A percentile compares a stretch with the other conserved stretches of the same genome.
Evolutionary conservation across 2,329 filamentous ascomycete species (phyloP).

Genomic region (Pestalotiopsis sp.): DNA sequence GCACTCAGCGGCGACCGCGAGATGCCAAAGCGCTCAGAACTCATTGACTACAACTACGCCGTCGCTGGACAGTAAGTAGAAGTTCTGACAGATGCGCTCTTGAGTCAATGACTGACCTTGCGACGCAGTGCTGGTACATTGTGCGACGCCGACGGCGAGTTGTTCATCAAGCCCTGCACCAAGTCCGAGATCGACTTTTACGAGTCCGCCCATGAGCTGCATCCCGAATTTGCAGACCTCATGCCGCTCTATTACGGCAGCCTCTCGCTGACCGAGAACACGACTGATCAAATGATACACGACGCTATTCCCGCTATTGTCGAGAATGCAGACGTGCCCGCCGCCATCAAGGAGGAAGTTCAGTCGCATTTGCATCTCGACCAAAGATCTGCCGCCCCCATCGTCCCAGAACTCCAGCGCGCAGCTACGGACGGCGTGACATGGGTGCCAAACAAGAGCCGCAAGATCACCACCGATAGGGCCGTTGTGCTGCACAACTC

Average conservation of each 20-base stretch:
- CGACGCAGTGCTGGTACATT: constrained; percentile 80
- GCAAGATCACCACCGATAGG: constrained; percentile 73
- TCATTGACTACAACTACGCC: constrained; percentile 72
- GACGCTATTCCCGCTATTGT: constrained; percentile 49
- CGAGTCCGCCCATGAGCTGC: constrained; percentile 65
- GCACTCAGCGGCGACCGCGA: constrained; percentile 29
- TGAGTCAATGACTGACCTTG: constrained; percentile 22
- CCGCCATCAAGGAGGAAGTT: constrained; percentile 43
- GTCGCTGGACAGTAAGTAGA: constrained; percentile 81
- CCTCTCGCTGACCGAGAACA: constrained; percentile 65
- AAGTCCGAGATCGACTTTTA: constrained; percentile 88
- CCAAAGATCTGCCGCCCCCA: constrained; percentile 14
- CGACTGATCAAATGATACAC: constrained; percentile 49
- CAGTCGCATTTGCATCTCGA: constrained; percentile 38
- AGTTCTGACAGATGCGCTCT: too few relatives aligned
- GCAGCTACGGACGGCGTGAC: constrained; percentile 29
- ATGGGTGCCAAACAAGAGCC: constrained; percentile 54
- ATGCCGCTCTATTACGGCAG: constrained; percentile 88
- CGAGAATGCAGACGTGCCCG: constrained; percentile 38
- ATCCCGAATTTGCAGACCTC: constrained; percentile 75
- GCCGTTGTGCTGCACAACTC: constrained; percentile 87
- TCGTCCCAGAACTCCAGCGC: constrained; percentile 21
- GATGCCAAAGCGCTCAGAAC: constrained; percentile 60
- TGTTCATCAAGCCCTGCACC: constrained; percentile 95
- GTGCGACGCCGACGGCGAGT: constrained; percentile 77